Evolutionary conservation across 2,329 filamentous ascomycete genomes (phyloP).

Genomic region (Nakataea oryzae): DNA sequence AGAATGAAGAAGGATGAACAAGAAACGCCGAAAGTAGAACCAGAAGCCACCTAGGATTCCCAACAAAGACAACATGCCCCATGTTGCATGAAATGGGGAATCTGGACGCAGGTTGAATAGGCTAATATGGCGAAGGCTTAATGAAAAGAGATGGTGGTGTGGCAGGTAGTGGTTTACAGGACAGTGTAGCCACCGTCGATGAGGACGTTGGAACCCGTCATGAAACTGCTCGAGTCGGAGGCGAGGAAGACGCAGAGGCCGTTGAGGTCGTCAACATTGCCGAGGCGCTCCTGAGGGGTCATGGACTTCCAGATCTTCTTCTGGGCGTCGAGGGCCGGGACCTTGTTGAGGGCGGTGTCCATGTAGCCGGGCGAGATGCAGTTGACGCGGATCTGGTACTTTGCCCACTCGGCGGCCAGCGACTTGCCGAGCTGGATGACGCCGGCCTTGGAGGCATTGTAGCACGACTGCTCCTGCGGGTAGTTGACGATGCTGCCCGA

Average conservation of each 20-base stretch:
- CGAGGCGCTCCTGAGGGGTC: constrained; percentile 65
- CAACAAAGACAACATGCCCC: too few relatives aligned
- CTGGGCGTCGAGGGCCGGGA: constrained; percentile 67
- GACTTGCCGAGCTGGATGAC: constrained; percentile 72
- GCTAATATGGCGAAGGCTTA: background rate
- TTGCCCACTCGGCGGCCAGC: constrained; percentile 75
- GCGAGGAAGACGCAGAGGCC: constrained; percentile 68
- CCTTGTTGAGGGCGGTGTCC: constrained; percentile 73
- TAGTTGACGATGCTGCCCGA: constrained; percentile 78
- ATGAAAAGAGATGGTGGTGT: background rate
- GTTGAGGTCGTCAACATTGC: constrained; percentile 66
- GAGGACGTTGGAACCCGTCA: constrained; percentile 66
- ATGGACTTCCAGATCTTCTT: constrained; percentile 71
- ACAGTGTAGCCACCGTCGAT: constrained; percentile 59
- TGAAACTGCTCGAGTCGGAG: constrained; percentile 61
- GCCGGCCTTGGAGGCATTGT: constrained; percentile 77
- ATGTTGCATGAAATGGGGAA: too few relatives aligned
- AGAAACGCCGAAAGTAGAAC: background rate
- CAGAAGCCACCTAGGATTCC: too few relatives aligned
- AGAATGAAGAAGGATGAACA: background rate
- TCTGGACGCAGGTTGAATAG: too few relatives aligned
- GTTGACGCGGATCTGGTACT: constrained; percentile 73
- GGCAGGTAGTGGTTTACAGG: constrained; percentile 18
- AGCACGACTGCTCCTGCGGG: constrained; percentile 73
- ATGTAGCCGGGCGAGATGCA: constrained; percentile 79